phyloP scores from a whole-genome alignment of 805 yeast species.

The Hanseniaspora mollemarum region DNA sequence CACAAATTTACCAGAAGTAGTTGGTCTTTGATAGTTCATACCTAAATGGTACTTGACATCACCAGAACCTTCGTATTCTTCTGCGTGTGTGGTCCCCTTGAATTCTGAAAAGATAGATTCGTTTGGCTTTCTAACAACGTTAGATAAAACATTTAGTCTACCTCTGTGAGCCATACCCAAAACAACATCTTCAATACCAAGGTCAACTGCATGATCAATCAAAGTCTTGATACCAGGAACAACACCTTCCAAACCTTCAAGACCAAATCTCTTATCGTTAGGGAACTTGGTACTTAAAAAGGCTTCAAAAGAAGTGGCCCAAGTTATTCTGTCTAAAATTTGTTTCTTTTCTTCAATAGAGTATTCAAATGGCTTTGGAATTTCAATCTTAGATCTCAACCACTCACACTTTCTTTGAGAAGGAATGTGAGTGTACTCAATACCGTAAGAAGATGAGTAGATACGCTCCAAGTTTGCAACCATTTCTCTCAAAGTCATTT shows the following conservation, averaged over 20 bases:
- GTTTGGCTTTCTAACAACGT: constrained; percentile 96
- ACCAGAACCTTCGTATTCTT: constrained; percentile 79
- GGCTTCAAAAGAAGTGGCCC: constrained; percentile 90
- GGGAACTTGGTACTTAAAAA: constrained; percentile 94
- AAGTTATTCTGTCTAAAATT: constrained; percentile 87
- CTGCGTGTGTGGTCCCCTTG: constrained; percentile 70
- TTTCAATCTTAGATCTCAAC: constrained; percentile 93
- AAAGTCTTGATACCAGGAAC: constrained; percentile 95
- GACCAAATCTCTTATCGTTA: constrained; percentile 94
- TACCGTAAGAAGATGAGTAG: constrained; percentile 82
- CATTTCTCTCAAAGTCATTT: constrained; percentile 68
- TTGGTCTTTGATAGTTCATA: constrained; percentile 98
- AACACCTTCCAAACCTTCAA: constrained; percentile 95
- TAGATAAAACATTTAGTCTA: constrained; percentile 91
- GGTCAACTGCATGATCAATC: constrained; percentile 84
- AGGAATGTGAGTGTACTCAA: constrained; percentile 94
- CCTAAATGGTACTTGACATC: constrained; percentile 99
- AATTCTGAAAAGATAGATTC: constrained; percentile 96
- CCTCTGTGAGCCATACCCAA: constrained; percentile 99
- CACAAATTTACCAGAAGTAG: constrained; percentile 93
- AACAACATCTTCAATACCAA: constrained; percentile 89
- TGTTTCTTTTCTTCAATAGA: constrained; percentile 86
- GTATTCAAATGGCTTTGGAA: constrained; percentile 76
- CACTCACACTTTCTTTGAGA: constrained; percentile 93
- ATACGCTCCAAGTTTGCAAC: constrained; percentile 66